phyloP scores from a whole-genome alignment of 768 basidiomycete species.

The Termitomyces sp. region DNA sequence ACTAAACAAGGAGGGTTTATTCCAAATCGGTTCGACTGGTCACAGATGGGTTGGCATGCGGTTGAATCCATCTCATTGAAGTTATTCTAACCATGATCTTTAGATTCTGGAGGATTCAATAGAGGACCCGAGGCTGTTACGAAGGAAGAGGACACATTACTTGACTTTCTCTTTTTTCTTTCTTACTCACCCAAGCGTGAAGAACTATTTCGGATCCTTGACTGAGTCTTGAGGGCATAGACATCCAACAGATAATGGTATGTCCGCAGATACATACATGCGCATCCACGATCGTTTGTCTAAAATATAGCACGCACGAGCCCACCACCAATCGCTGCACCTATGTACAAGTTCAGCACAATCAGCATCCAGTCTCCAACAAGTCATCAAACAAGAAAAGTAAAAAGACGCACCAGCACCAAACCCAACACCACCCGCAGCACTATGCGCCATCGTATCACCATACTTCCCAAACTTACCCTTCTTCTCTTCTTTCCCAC shows the following conservation, averaged over 20 bases:
- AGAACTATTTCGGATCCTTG: not conserved
- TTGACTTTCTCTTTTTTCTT: not conserved
- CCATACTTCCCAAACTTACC: constrained; percentile 56
- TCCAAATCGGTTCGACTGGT: no score
- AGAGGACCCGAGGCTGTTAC: not conserved
- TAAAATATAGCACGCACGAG: constrained; percentile 5
- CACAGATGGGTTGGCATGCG: not conserved
- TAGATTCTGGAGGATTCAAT: not conserved
- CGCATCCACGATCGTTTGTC: not conserved
- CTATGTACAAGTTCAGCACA: not conserved
- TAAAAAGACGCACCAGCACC: constrained; percentile 56
- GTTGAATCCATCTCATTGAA: no score
- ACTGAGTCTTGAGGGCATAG: no score
- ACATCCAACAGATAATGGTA: not conserved
- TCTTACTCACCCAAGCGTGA: not conserved
- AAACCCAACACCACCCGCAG: constrained; percentile 73
- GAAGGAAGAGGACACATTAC: not conserved
- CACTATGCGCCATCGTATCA: constrained; percentile 60
- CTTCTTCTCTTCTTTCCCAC: constrained; percentile 50
- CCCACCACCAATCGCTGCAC: constrained; percentile 6
- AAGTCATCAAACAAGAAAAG: not conserved
- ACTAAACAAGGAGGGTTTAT: no score
- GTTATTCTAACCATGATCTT: not conserved
- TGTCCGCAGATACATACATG: not conserved
- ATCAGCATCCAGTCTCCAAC: not conserved